phyloP scores from a whole-genome alignment of 2,329 filamentous ascomycete genomes.

The Xylaria hypoxylon region DNA sequence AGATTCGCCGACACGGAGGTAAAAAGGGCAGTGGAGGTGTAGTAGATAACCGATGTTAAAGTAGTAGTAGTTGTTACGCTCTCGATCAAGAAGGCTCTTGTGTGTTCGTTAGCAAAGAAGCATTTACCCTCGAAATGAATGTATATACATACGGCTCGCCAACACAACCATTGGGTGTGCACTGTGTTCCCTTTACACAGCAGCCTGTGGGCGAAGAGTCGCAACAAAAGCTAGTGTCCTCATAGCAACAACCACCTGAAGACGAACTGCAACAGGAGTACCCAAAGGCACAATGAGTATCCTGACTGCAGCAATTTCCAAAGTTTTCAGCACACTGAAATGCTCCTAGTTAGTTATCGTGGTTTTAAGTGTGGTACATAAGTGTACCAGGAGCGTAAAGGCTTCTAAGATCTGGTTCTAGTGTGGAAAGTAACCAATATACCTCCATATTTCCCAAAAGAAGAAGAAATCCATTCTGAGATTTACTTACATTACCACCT shows the following conservation, averaged over 20 bases:
- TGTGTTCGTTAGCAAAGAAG: background rate
- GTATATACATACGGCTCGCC: constrained; percentile 13
- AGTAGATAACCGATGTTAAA: constrained; percentile 16
- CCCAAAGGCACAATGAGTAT: constrained; percentile 11
- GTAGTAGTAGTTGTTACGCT: constrained; percentile 21
- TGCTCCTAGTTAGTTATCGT: background rate
- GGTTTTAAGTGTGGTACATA: no score
- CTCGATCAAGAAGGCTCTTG: constrained; percentile 7
- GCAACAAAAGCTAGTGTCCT: constrained; percentile 19
- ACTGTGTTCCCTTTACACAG: constrained; percentile 20
- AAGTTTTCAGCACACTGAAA: constrained; percentile 15
- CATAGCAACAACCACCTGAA: constrained; percentile 23
- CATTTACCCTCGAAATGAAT: background rate
- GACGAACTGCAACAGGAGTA: constrained; percentile 13
- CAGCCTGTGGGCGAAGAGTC: constrained; percentile 10
- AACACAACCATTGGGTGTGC: constrained; percentile 6
- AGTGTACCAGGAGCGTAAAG: no score
- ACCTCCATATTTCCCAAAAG: no score
- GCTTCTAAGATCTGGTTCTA: no score
- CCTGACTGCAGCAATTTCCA: constrained; percentile 10
- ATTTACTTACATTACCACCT: constrained; percentile 9
- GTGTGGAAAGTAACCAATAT: no score
- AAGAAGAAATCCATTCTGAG: background rate
- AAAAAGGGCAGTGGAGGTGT: constrained; percentile 7
- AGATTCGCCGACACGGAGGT: constrained; percentile 10